Percentiles rank a stretch among this genome's conserved stretches.
These are phyloP conservation scores for Postia placenta DNA, from an alignment of 768 basidiomycete species.

Conservation along the genomic window DNA sequence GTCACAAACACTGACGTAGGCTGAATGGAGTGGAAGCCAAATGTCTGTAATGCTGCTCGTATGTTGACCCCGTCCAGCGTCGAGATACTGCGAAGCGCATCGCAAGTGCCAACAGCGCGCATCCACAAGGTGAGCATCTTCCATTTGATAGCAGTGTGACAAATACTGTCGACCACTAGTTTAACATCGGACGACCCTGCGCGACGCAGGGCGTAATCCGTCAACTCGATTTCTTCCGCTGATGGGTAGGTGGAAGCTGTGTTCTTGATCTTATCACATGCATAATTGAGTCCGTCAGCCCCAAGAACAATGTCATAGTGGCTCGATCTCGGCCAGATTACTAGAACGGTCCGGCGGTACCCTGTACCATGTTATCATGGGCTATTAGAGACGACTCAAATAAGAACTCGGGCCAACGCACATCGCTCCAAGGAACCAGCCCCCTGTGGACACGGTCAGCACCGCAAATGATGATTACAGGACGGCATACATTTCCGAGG, in stretches of 20 bases:
- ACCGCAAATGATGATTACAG: not conserved
- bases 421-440: constrained; percentile 18
- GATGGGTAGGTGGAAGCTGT: not conserved
- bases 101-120: constrained; percentile 8
- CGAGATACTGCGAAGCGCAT: not conserved
- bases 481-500: constrained; percentile 22
- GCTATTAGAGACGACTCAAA: not conserved
- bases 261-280: constrained; percentile 5
- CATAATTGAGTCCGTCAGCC: not conserved
- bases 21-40: constrained; percentile 7
- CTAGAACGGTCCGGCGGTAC: constrained; percentile 20
- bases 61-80: constrained; percentile 4
- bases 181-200: not conserved
- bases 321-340: constrained; percentile 19
- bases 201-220: constrained; percentile 4
- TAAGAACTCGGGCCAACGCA: too few relatives aligned
- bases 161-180: not conserved
- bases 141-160: constrained; percentile 5
- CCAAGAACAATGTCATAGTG: constrained; percentile 7
- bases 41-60: not conserved
- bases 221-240: constrained; percentile 2
- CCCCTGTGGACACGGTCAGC: constrained; percentile 9
- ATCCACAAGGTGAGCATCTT: constrained; percentile 7
- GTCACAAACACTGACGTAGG: constrained; percentile 1
- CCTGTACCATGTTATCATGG: constrained; percentile 6